These are phyloP conservation scores for Straminergon stramineum DNA, from an alignment of 225 moss, liverwort and hornwort genomes.

Conservation along the genomic window DNA sequence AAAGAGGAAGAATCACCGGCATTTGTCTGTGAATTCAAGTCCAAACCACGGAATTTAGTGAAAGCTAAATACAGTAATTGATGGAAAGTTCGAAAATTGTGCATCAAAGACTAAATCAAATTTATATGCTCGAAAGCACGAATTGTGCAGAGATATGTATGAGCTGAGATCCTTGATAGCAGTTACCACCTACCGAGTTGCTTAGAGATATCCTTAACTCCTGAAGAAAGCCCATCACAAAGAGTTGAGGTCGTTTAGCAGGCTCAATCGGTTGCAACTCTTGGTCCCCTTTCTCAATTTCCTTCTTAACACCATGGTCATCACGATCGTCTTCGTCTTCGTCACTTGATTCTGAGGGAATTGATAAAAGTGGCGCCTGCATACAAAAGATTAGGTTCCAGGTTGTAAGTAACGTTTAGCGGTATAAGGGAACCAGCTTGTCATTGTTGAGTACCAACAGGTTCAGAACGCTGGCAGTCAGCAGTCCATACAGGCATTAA, in stretches of 20 bases:
- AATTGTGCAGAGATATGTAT: not conserved
- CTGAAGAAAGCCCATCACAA: conserved; percentile 88
- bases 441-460: not conserved
- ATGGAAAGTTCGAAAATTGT: not conserved
- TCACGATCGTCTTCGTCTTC: conserved; percentile 37
- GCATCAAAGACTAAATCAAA: not conserved
- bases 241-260: conserved; percentile 76
- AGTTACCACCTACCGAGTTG: conserved; percentile 31
- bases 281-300: conserved; percentile 1
- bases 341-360: conserved; percentile 46
- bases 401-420: not conserved
- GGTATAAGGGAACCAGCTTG: not conserved
- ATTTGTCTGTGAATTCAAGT: conserved; percentile 20
- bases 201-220: conserved; percentile 67
- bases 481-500: not conserved
- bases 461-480: not conserved
- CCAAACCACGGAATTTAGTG: not conserved
- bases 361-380: conserved; percentile 34
- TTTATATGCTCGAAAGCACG: not conserved
- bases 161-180: not conserved
- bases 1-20: conserved; percentile 9
- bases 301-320: conserved; percentile 13
- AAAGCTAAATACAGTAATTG: not conserved
- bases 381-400: not conserved
- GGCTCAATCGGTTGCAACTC: conserved; percentile 58